Base-by-base conservation (phyloP, 805 yeast genomes). In the Metschnikowia shivogae region DNA sequence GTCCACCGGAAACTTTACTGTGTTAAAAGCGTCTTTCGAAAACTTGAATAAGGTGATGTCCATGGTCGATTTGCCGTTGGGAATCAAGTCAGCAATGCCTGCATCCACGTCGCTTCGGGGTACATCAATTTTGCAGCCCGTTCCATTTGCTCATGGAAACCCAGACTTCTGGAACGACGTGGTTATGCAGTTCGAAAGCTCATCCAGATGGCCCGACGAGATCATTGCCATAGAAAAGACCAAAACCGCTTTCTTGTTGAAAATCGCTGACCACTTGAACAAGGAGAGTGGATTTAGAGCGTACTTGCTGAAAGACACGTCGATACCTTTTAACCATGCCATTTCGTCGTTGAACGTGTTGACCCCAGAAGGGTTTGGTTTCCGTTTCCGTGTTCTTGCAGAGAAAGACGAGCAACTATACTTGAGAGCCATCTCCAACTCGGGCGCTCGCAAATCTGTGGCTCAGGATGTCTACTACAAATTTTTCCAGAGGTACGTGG, bases 201-300 rank as follows among this genome's bases (percentile, higher is more conserved):
- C 96, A 2, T 75, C 79, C n/a, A 81, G 82, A 62, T 93, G 99
- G 99, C 99, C 99, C 2, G 95, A 87, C 63, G 97, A 93, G 61
- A 62, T 89, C 5, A 67, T 74, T 33, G 89, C 97, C 2, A 67
- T 89, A 44, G 98, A 93, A 62, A 83, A 85, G 57, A 85, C 96
- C 12, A 93, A 93, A 60, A 80, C 95, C 28, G 98, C 98, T 6
- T 88, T 93, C 54, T 68, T 92, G 55, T 62, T 93, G 43, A 85
- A 85, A 55, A 78, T 90, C 19, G 53, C 63, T 48, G 78, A 75
- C 32, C 51, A 62, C 6, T 50, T 74, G 39, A 76, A 80, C 42
- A 68, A 71, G 46, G 78, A 79, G 42, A 73, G 82, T 10, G 66
- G 65, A 13, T 86, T 85, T 60, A 70, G 68, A 38, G 69, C 85